Evolutionary conservation across 78 protist genomes (phyloP).

Genomic region (Dictyostelium purpureum): DNA sequence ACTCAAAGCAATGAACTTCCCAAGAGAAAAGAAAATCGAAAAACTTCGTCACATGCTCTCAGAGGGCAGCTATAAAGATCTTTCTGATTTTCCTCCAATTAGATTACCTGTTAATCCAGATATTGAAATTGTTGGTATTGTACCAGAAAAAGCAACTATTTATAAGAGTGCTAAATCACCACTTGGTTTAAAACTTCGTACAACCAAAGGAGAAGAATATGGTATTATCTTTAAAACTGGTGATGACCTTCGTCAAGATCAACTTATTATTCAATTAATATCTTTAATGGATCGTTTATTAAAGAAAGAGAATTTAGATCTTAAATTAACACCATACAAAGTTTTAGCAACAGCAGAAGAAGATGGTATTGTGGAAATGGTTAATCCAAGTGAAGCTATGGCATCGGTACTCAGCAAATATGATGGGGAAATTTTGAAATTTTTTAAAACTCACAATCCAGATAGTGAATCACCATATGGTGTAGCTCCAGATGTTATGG

Average conservation of each 20-base stretch:
- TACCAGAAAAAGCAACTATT: conserved; percentile 75
- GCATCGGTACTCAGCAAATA: conserved; percentile 78
- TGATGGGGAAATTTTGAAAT: conserved; percentile 85
- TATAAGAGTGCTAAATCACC: conserved; percentile 89
- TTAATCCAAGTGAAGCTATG: conserved; percentile 61
- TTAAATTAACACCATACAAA: conserved; percentile 94
- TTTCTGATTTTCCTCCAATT: conserved; percentile 73
- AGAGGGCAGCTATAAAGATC: conserved; percentile 59
- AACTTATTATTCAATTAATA: conserved; percentile 94
- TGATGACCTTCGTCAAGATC: conserved; percentile 98
- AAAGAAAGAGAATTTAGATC: conserved; percentile 90
- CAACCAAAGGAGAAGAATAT: conserved; percentile 67
- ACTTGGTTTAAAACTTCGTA: conserved; percentile 52
- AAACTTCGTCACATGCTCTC: conserved; percentile 48
- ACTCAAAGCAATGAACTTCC: conserved; percentile 66
- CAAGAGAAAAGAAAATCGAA: conserved; percentile 47
- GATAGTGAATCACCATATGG: conserved; percentile 86
- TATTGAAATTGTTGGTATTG: conserved; percentile 70
- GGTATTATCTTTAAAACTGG: conserved; percentile 93
- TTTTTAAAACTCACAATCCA: conserved; percentile 75
- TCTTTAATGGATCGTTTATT: conserved; percentile 93
- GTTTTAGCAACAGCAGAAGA: conserved; percentile 91
- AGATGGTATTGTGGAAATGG: conserved; percentile 87
- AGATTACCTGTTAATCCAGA: conserved; percentile 73
- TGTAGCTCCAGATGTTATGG: conserved; percentile 82